These are phyloP conservation scores for Prunus davidiana DNA, from an alignment of 306 rosid genomes.

Conservation along the genomic window DNA sequence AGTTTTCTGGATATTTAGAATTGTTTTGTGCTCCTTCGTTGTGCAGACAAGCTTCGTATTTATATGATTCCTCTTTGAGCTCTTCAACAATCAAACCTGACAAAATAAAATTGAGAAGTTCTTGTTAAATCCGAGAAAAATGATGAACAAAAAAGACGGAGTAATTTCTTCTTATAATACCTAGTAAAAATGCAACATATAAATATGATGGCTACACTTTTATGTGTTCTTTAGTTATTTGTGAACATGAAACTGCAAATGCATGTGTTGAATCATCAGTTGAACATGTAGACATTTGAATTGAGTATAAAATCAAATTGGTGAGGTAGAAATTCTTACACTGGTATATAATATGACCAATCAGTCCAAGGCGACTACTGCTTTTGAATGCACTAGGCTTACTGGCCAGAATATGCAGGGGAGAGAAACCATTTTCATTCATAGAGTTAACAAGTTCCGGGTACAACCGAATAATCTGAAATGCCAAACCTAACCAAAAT, in stretches of 20 bases:
- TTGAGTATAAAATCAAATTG: too few relatives aligned
- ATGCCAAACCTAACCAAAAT: conserved; percentile 20
- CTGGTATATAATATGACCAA: conserved; percentile 16
- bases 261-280: too few relatives aligned
- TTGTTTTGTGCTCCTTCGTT: not conserved
- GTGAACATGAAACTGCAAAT: too few relatives aligned
- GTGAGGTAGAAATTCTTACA: conserved; percentile 1
- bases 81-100: conserved; percentile 20
- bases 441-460: conserved; percentile 14
- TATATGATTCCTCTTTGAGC: not conserved
- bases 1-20: conserved; percentile 18
- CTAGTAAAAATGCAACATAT: too few relatives aligned
- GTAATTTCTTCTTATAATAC: too few relatives aligned
- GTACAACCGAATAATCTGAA: conserved; percentile 4
- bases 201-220: too few relatives aligned
- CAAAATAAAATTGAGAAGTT: not conserved
- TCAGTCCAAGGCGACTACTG: conserved; percentile 1
- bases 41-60: not conserved
- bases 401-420: conserved; percentile 24
- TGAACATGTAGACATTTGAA: too few relatives aligned
- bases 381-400: conserved; percentile 32
- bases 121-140: not conserved
- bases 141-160: not conserved
- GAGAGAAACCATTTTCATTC: conserved; percentile 24
- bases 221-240: too few relatives aligned